Evolutionary conservation across 106 monocot genomes (phyloP), one percentile per base, ranked within the genome.

Genomic region (Dendrobium chrysotoxum): DNA sequence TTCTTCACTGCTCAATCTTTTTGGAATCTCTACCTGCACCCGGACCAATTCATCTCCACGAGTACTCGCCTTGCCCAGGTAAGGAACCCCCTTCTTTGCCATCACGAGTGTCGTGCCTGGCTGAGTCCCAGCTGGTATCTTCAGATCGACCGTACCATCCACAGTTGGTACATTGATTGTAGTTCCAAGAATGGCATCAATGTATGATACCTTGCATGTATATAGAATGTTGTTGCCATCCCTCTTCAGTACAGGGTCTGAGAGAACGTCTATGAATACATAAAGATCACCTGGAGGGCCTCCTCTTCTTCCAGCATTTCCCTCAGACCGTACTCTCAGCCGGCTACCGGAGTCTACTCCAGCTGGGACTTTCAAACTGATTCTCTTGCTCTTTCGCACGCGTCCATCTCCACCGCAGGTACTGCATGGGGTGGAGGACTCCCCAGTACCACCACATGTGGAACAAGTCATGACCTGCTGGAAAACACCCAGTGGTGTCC

Each of bases 11-110:
- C 88, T 91, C 73, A 94, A 76, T 80, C 93, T 82, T 83, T 97
- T 97, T 10, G 96, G 96, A 80, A 97, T 97, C 80, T 97, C 96
- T 5, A 97, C 96, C 86, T 97, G 96, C 15, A 97, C 94, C 11
- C 88, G 85, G 18, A 97, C 96, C 77, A 97, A 61, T 82, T 97
- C 92, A 80, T 97, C 96, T 0, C 96, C 96, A 38, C 94, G 89
- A 28, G 84, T 55, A 30, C 90, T 94, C 9, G 90, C 28, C 83
- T 97, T 97, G 21, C 96, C 96, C 26, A 92, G 87, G 55, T 83
- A 89, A 0, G 92, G 96, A 7, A 94, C 96, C 13, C 96, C 96
- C 55, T 92, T 97, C 83, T 97, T 97, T 0, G 96, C 87, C 96
- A 97, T 97, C 66, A 97, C 96, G 40, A 97, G 79, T 0, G 96